These are phyloP conservation scores for Paraphoma sp. DNA, from an alignment of 2,329 filamentous ascomycete species.

Conservation along the genomic window DNA sequence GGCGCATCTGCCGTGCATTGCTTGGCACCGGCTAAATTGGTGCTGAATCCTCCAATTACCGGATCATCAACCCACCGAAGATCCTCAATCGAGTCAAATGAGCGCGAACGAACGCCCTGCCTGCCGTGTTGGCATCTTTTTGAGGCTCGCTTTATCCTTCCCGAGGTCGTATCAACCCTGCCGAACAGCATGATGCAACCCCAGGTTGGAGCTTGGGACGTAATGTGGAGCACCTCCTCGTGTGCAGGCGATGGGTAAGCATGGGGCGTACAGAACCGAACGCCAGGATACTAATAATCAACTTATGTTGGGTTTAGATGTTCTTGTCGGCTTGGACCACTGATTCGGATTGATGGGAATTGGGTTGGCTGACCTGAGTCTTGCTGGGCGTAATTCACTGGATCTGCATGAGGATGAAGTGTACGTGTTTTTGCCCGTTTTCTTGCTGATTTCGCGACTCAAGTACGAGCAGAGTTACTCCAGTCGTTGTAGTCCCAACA, in stretches of 20 bases:
- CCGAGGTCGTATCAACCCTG: conserved; percentile 2
- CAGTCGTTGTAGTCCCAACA: neutral
- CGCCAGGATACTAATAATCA: conserved; percentile 1
- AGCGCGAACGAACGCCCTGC: conserved; percentile 9
- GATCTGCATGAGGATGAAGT: no score
- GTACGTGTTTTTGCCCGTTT: no score
- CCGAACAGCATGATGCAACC: conserved; percentile 14
- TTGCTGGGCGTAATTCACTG: neutral
- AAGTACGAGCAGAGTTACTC: neutral
- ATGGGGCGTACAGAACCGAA: conserved; percentile 1
- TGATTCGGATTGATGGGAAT: conserved; percentile 1
- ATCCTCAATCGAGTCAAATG: conserved; percentile 13
- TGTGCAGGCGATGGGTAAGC: neutral
- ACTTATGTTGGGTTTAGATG: conserved; percentile 1
- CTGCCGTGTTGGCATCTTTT: conserved; percentile 2
- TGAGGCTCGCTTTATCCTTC: conserved; percentile 14
- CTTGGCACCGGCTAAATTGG: conserved; percentile 36
- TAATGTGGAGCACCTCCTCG: neutral
- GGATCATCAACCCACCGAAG: conserved; percentile 18
- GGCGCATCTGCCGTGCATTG: conserved; percentile 16
- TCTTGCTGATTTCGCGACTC: no score
- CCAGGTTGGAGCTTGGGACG: conserved; percentile 8
- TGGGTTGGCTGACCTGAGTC: neutral
- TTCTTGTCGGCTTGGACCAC: neutral
- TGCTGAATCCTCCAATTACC: conserved; percentile 26